These are phyloP conservation scores for Arthrobotrys sphaeroides DNA, from an alignment of 2,329 filamentous ascomycete species.

Conservation along the genomic window DNA sequence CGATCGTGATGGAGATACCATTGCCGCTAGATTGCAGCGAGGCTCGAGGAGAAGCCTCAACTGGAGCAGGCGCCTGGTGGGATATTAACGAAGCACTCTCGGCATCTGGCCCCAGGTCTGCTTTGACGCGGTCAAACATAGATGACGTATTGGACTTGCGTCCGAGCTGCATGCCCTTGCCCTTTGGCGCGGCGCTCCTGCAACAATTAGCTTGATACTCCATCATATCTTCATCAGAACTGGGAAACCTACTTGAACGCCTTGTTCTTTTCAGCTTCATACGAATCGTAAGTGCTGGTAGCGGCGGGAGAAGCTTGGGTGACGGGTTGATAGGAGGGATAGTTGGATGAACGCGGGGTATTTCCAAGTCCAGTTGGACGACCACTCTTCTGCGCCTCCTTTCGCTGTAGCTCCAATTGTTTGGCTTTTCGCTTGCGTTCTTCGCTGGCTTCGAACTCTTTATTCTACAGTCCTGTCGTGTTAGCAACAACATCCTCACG, in stretches of 20 bases:
- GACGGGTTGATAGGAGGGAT: conserved; percentile 87
- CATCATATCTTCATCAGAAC: background rate
- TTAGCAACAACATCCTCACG: conserved; percentile 22
- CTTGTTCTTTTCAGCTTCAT: conserved; percentile 98
- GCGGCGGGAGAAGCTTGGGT: conserved; percentile 70
- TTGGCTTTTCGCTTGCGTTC: conserved; percentile 99
- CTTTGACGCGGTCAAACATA: conserved; percentile 94
- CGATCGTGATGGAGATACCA: conserved; percentile 85
- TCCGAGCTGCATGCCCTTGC: conserved; percentile 98
- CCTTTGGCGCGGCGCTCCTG: conserved; percentile 75
- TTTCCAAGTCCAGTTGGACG: conserved; percentile 61
- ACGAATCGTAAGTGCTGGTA: conserved; percentile 86
- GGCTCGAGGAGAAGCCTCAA: conserved; percentile 65
- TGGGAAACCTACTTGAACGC: conserved; percentile 73
- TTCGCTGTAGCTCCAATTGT: conserved; percentile 97
- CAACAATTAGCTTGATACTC: conserved; percentile 57
- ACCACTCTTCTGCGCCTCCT: conserved; percentile 84
- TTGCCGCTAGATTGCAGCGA: conserved; percentile 79
- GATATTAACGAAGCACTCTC: conserved; percentile 70
- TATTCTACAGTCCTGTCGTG: conserved; percentile 73
- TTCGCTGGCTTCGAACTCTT: conserved; percentile 96
- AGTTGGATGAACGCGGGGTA: conserved; percentile 76
- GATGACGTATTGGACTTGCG: conserved; percentile 98
- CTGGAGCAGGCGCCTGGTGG: conserved; percentile 69
- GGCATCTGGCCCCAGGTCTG: conserved; percentile 85